phyloP scores from a whole-genome alignment of 2,329 filamentous ascomycete species.

The Colletotrichum chrysophilum region DNA sequence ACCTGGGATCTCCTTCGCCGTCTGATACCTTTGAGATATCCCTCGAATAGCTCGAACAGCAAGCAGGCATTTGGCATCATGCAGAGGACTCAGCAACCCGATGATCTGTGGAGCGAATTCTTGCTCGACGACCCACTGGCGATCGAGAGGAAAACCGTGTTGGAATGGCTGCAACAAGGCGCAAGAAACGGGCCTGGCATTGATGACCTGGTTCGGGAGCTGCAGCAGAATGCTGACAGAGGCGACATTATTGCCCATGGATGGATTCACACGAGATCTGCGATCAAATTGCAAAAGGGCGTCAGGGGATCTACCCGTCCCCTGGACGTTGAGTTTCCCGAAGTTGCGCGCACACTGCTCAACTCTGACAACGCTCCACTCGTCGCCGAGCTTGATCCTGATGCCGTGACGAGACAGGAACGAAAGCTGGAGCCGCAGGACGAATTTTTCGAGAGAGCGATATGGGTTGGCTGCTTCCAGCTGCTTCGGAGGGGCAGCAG shows the following conservation, averaged over 20 bases:
- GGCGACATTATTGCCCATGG: slow-evolving; percentile 85
- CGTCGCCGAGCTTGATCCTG: slow-evolving; percentile 89
- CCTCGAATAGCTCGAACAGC: slow-evolving; percentile 26
- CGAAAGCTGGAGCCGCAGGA: slow-evolving; percentile 82
- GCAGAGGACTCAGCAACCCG: background rate
- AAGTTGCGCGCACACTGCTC: slow-evolving; percentile 59
- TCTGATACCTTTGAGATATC: slow-evolving; percentile 74
- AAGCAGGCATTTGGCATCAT: background rate
- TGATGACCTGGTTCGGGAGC: slow-evolving; percentile 75
- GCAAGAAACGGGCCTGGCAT: slow-evolving; percentile 75
- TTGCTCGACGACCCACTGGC: slow-evolving; percentile 74
- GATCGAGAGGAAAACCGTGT: slow-evolving; percentile 77
- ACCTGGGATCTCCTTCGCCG: slow-evolving; percentile 88
- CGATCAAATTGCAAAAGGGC: slow-evolving; percentile 89
- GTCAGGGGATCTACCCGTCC: slow-evolving; percentile 46
- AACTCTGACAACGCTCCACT: slow-evolving; percentile 68
- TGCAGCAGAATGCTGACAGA: slow-evolving; percentile 77
- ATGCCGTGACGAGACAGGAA: slow-evolving; percentile 81
- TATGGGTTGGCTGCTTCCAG: slow-evolving; percentile 95
- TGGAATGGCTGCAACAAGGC: slow-evolving; percentile 86
- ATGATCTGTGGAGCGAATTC: slow-evolving; percentile 60
- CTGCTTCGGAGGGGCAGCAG: slow-evolving; percentile 85
- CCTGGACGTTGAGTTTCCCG: slow-evolving; percentile 66
- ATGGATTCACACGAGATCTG: slow-evolving; percentile 89
- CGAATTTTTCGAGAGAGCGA: slow-evolving; percentile 85